phyloP scores from a whole-genome alignment of 2,329 filamentous ascomycete genomes.

The Grosmannia serpens region DNA sequence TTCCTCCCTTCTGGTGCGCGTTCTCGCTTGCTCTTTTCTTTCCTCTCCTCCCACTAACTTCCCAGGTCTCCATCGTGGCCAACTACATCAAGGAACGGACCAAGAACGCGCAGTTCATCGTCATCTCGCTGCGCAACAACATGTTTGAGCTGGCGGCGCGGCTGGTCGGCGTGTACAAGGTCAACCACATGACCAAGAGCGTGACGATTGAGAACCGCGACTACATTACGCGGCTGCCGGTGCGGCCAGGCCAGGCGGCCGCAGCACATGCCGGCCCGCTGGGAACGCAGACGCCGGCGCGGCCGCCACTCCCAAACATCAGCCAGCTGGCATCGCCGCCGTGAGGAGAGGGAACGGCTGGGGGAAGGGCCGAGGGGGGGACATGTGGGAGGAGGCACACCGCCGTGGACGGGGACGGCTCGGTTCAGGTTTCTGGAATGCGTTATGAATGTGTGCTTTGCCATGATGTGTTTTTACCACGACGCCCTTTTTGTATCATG shows the following conservation, averaged over 20 bases:
- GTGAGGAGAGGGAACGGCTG: neutral
- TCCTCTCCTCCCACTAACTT: neutral
- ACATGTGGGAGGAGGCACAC: too few relatives aligned
- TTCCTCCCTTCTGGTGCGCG: too few relatives aligned
- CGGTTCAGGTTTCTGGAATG: too few relatives aligned
- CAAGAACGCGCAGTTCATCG: slow-evolving; percentile 98
- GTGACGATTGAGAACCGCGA: slow-evolving; percentile 80
- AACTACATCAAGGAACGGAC: slow-evolving; percentile 99
- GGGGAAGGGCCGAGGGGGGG: neutral
- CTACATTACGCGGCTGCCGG: slow-evolving; percentile 43
- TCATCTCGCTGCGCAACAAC: slow-evolving; percentile 95
- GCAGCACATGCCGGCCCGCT: neutral
- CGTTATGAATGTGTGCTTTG: too few relatives aligned
- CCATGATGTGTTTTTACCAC: too few relatives aligned
- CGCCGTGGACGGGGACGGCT: neutral
- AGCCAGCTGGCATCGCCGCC: slow-evolving; percentile 10
- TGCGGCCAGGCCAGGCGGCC: neutral
- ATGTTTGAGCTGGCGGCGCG: slow-evolving; percentile 98
- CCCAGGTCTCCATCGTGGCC: slow-evolving; percentile 86
- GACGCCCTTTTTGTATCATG: too few relatives aligned
- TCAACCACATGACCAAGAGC: slow-evolving; percentile 96
- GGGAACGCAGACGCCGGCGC: slow-evolving; percentile 3
- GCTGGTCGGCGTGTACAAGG: slow-evolving; percentile 96
- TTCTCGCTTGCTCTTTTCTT: neutral
- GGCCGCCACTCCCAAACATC: slow-evolving; percentile 5